phyloP scores from a whole-genome alignment of 768 basidiomycete species.

The Mycena latifolia region DNA sequence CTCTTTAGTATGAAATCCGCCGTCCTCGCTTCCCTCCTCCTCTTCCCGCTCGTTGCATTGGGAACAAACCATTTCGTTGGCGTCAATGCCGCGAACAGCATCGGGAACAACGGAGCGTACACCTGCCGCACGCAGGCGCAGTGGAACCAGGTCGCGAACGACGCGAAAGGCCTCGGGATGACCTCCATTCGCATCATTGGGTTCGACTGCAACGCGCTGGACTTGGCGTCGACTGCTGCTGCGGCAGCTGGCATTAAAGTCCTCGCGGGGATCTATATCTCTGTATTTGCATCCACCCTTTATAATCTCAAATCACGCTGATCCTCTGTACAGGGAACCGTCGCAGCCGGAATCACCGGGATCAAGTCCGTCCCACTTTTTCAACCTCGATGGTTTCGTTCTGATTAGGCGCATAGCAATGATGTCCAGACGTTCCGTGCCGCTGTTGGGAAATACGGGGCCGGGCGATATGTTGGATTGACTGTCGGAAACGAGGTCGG shows the following conservation, averaged over 20 bases:
- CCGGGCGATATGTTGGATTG: constrained; percentile 48
- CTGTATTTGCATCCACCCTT: background rate
- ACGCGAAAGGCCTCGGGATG: too few relatives aligned
- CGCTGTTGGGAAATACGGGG: constrained; percentile 48
- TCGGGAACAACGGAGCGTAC: constrained; percentile 43
- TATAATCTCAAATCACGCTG: background rate
- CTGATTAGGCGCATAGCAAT: constrained; percentile 38
- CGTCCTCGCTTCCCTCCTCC: background rate
- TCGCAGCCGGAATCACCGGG: background rate
- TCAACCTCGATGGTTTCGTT: constrained; percentile 27
- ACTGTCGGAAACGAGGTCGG: constrained; percentile 54
- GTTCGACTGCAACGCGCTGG: too few relatives aligned
- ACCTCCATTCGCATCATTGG: too few relatives aligned
- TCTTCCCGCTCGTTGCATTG: constrained; percentile 18
- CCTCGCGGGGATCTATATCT: background rate
- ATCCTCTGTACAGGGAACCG: background rate
- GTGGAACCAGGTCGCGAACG: constrained; percentile 43
- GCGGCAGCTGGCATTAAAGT: background rate
- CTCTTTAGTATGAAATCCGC: background rate
- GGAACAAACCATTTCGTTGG: constrained; percentile 50
- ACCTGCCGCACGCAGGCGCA: constrained; percentile 51
- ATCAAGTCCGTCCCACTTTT: background rate
- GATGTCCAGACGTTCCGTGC: constrained; percentile 50
- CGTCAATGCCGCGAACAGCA: constrained; percentile 49
- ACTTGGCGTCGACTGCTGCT: background rate